A percentile compares a stretch with the other conserved stretches of the same genome.
Evolutionary conservation across 2,329 filamentous ascomycete genomes (phyloP).

Genomic region (Trichoderma atrobrunneum): DNA sequence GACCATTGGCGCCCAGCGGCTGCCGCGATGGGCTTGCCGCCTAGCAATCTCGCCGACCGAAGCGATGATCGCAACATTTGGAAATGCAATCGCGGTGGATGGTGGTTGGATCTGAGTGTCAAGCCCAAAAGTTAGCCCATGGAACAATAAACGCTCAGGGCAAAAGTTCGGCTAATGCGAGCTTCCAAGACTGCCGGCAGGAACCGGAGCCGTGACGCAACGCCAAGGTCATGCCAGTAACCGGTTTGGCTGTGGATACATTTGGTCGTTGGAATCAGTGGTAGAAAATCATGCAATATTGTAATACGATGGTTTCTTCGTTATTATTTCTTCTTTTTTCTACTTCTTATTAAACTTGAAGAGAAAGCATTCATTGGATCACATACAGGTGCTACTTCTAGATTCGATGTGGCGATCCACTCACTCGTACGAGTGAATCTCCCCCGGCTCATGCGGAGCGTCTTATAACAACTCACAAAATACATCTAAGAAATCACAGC

Average conservation of each 20-base stretch:
- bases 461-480: background rate
- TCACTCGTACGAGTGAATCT: background rate
- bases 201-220: constrained; percentile 37
- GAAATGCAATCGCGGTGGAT: constrained; percentile 44
- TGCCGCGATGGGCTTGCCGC: constrained; percentile 52
- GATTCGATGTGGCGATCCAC: background rate
- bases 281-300: background rate
- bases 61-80: constrained; percentile 68
- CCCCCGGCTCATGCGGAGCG: background rate
- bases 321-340: background rate
- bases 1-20: constrained; percentile 60
- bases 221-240: constrained; percentile 10
- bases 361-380: background rate
- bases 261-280: background rate
- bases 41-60: constrained; percentile 60
- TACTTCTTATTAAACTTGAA: background rate
- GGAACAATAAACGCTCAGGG: constrained; percentile 44
- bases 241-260: background rate
- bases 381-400: background rate
- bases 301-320: background rate
- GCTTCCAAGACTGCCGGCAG: constrained; percentile 32
- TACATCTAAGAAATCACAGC: background rate
- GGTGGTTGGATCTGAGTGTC: constrained; percentile 25
- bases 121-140: constrained; percentile 26
- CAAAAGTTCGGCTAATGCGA: constrained; percentile 44